Conservation (phyloP, 371 early-diverging fungal species). For the Fennellomyces sp. region DNA sequence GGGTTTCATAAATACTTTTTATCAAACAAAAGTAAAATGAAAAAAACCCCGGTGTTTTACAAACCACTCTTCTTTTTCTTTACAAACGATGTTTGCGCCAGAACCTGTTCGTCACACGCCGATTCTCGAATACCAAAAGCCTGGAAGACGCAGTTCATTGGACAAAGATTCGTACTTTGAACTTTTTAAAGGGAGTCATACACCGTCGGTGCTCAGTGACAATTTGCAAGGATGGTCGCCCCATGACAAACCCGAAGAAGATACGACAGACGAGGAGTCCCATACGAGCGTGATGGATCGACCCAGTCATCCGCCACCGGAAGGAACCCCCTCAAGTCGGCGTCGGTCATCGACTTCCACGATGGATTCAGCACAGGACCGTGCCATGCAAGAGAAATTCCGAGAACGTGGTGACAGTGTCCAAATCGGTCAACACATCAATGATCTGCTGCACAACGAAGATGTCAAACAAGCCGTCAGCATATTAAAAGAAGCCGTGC, state of each 20-base stretch:
- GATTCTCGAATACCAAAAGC: neutral
- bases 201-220: constrained; percentile 21
- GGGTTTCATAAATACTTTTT: too few relatives aligned
- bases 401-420: constrained; percentile 15
- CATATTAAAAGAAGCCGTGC: constrained; percentile 27
- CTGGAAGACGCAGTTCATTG: constrained; percentile 5
- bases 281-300: constrained; percentile 3
- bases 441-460: constrained; percentile 24
- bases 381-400: neutral
- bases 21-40: too few relatives aligned
- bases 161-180: constrained; percentile 8
- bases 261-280: neutral
- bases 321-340: neutral
- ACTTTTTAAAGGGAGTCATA: neutral
- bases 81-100: constrained; percentile 21
- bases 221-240: constrained; percentile 33
- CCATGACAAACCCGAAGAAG: neutral
- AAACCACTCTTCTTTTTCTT: too few relatives aligned
- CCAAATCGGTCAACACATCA: constrained; percentile 24
- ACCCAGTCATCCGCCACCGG: constrained; percentile 12
- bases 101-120: constrained; percentile 6
- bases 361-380: neutral
- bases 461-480: constrained; percentile 29
- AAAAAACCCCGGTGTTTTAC: too few relatives aligned
- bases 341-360: neutral